Base-by-base conservation (phyloP, 495 filamentous ascomycete genomes). In the Aspergillus nidulans region DNA sequence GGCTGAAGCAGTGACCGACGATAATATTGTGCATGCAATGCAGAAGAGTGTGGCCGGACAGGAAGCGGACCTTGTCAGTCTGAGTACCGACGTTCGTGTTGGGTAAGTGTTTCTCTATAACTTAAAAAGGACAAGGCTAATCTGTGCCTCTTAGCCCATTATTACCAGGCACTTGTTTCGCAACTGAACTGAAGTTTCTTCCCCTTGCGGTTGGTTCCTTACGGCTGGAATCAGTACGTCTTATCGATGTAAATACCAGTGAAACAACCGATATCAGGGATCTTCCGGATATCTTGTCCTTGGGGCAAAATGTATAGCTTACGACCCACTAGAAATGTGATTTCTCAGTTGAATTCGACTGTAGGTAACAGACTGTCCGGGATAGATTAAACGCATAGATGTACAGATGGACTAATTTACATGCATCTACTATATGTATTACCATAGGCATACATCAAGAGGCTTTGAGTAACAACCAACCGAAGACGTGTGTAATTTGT, bases 221-320 rank as follows among this genome's bases (percentile, higher is more conserved):
- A 8, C 77, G 81, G 3, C 65, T 97, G 2, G 92, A 96, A 63
- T 85, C 85, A 10, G 81, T 98, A 10, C 77, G 90, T 51, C 82
- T 97, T 9, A 78, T 92, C 20, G 94, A 98, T 72, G 72, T 94
- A 57, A 84, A 79, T 30, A 88, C 82, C 41, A 87, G 89, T 58
- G 89, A 95, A 70, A 84, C 85, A 65, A 84, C 89, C 15, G 90
- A 95, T 74, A 84, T 96, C 49, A 75, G 82, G 57, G 87, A 95
- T 61, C 66, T 96, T 36, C 91, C 91, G 5, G 83, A 84, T 59
- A 84, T 94, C 56, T 62, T 91, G 43, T 84, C 83, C 6, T 23
- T 51, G 25, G 51, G 45, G 24, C 24, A 30, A 6, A 8, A 39
- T 25, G 32, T 26, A 38, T 49, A 49, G 47, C 24, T 46, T 12